A percentile compares a stretch with the other conserved stretches of the same genome.
Evolutionary conservation across 106 monocot species (phyloP).

Genomic region (Allium cepa): DNA sequence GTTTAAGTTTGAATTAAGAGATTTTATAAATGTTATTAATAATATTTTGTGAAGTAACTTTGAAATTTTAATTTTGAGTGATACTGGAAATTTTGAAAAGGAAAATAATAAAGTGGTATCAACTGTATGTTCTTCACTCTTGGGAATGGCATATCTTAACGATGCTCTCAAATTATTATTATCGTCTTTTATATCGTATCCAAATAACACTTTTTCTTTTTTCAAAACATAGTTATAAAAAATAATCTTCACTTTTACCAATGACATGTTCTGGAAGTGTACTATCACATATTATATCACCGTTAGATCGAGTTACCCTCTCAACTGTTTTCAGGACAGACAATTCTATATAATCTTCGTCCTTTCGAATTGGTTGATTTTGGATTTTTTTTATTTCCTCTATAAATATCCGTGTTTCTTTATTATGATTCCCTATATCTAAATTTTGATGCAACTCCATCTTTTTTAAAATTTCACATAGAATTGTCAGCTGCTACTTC

Average conservation of each 20-base stretch:
- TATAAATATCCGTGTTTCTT: slow-evolving; percentile 2
- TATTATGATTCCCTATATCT: background rate
- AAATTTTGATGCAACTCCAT: slow-evolving; percentile 15
- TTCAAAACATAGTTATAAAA: slow-evolving; percentile 2
- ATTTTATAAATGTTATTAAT: too few relatives aligned
- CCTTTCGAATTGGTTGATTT: background rate
- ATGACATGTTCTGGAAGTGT: background rate
- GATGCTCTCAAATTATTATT: background rate
- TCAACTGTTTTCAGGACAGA: background rate
- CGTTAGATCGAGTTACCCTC: background rate
- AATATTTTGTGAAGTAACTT: too few relatives aligned
- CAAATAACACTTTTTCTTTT: slow-evolving; percentile 1
- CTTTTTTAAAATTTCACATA: slow-evolving; percentile 25
- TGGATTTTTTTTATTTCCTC: slow-evolving; percentile 2
- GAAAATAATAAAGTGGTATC: background rate
- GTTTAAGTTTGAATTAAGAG: too few relatives aligned
- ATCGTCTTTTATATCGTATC: slow-evolving; percentile 2
- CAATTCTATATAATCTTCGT: slow-evolving; percentile 4
- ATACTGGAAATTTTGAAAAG: too few relatives aligned
- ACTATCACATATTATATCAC: too few relatives aligned
- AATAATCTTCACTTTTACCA: slow-evolving; percentile 4
- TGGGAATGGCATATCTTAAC: background rate
- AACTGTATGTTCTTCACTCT: background rate
- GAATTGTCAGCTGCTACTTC: slow-evolving; percentile 19
- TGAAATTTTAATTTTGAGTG: too few relatives aligned